phyloP scores from a whole-genome alignment of 1,139 yeast species.

The Ashbya aceris region DNA sequence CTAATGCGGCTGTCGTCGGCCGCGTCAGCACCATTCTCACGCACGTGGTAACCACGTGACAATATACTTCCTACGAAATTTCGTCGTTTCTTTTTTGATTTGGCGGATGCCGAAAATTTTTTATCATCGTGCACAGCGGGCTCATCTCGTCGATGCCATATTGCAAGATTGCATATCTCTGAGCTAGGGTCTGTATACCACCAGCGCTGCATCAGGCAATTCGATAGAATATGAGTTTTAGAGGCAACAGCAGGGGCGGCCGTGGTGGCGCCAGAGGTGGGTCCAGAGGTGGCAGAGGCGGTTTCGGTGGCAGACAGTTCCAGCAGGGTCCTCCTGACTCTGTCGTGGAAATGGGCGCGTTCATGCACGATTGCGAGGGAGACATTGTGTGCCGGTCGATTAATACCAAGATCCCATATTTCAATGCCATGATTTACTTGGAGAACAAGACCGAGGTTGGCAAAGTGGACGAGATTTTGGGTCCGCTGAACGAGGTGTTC shows the following conservation, averaged over 20 bases:
- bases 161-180: neutral
- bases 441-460: conserved; percentile 95
- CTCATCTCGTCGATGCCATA: too few species aligned
- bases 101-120: too few species aligned
- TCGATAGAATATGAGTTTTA: conserved; percentile 20
- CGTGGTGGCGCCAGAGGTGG: conserved; percentile 26
- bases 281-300: conserved; percentile 26
- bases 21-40: too few species aligned
- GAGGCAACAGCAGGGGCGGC: conserved; percentile 28
- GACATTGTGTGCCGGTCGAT: conserved; percentile 95
- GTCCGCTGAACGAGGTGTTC: conserved; percentile 93
- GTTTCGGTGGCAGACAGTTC: conserved; percentile 19
- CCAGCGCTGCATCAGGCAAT: neutral
- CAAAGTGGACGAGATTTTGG: conserved; percentile 95
- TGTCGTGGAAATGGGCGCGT: conserved; percentile 90
- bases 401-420: conserved; percentile 90
- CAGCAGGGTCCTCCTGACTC: conserved; percentile 70
- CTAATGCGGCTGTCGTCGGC: too few species aligned
- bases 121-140: too few species aligned
- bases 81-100: too few species aligned
- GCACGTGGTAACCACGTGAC: too few species aligned
- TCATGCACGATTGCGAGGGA: conserved; percentile 90
- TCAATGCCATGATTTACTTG: conserved; percentile 95
- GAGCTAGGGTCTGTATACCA: neutral
- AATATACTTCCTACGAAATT: too few species aligned